phyloP scores from a whole-genome alignment of 192 early-diverging fungal species.

The Haplosporangium gracile region DNA sequence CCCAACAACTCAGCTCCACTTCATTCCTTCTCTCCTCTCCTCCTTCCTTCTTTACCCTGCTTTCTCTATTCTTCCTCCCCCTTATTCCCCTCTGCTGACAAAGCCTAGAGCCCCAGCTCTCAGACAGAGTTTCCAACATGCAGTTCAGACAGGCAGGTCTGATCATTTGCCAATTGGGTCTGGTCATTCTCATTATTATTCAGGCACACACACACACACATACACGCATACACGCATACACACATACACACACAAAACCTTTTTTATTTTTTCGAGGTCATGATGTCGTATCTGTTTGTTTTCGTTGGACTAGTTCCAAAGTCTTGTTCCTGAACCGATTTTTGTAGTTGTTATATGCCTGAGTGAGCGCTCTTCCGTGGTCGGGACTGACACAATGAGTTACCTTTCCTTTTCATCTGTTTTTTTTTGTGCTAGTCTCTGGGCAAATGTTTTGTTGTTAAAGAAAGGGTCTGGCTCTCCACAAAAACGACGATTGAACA shows the following conservation, averaged over 20 bases:
- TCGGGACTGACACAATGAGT: background rate
- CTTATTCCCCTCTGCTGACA: background rate
- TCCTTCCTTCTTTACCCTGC: background rate
- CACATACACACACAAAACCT: background rate
- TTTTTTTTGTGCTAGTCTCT: background rate
- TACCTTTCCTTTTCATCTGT: background rate
- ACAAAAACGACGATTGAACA: background rate
- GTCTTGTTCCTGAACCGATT: background rate
- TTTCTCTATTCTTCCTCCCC: background rate
- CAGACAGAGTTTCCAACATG: background rate
- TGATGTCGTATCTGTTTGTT: background rate
- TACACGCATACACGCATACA: too few species aligned
- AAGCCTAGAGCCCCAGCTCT: constrained; percentile 6
- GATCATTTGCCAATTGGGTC: constrained; percentile 2
- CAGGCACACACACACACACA: background rate
- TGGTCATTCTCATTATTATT: background rate
- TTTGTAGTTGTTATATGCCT: background rate
- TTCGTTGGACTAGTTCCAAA: background rate
- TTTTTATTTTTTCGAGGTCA: background rate
- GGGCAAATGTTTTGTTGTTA: background rate
- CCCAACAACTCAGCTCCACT: background rate
- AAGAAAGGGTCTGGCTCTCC: background rate
- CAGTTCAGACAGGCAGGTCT: background rate
- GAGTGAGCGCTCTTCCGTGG: background rate
- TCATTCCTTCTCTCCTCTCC: background rate